Evolutionary conservation across 2,329 filamentous ascomycete species (phyloP).

Genomic region (Colletotrichum graminicola): DNA sequence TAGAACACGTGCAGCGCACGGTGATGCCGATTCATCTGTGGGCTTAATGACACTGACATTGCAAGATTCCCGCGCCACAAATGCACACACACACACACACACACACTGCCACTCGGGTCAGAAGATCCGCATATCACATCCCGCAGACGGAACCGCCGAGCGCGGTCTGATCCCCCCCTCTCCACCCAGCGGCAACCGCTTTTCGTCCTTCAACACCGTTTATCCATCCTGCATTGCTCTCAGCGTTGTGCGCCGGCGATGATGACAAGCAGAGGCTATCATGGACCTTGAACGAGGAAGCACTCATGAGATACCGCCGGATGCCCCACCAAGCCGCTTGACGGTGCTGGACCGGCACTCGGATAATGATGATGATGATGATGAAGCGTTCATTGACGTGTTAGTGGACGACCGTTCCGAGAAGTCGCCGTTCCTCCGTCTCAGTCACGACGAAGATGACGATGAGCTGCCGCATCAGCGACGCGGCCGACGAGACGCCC

Average conservation of each 20-base stretch:
- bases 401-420: conserved; percentile 13
- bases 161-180: too few relatives aligned
- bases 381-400: not conserved
- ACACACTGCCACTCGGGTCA: too few relatives aligned
- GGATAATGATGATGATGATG: not conserved
- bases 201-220: not conserved
- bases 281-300: conserved; percentile 31
- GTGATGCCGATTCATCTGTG: not conserved
- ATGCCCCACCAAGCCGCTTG: not conserved
- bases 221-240: not conserved
- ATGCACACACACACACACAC: too few relatives aligned
- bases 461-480: not conserved
- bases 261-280: not conserved
- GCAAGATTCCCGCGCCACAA: not conserved
- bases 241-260: not conserved
- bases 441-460: not conserved
- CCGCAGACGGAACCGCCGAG: not conserved
- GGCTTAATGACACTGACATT: not conserved
- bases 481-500: not conserved
- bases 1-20: not conserved
- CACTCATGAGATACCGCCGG: conserved; percentile 3
- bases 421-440: conserved; percentile 31
- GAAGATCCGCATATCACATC: not conserved
- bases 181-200: not conserved
- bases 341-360: not conserved